Evolutionary conservation across 2,329 filamentous ascomycete species (phyloP).

Genomic region (Epichloe glyceriae): DNA sequence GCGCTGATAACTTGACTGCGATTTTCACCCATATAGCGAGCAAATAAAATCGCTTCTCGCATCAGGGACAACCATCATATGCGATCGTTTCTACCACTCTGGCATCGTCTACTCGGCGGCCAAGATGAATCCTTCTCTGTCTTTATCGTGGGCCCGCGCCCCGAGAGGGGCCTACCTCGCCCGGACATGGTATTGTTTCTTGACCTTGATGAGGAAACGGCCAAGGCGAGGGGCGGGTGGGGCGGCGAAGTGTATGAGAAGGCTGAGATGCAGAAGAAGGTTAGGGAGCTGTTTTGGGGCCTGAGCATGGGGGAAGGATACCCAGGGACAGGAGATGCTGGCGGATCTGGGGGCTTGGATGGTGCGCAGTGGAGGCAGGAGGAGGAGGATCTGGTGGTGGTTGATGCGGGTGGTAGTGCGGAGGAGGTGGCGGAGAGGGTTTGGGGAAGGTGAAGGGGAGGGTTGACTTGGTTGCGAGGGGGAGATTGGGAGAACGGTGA

Average conservation of each 20-base stretch:
- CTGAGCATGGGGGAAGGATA: constrained; percentile 33
- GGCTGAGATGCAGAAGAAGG: constrained; percentile 66
- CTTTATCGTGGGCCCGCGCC: constrained; percentile 66
- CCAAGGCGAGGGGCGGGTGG: constrained; percentile 68
- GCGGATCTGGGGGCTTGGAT: constrained; percentile 11
- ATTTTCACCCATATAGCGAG: constrained; percentile 23
- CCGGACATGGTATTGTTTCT: constrained; percentile 85
- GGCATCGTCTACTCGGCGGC: constrained; percentile 89
- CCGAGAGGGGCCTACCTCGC: constrained; percentile 74
- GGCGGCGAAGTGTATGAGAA: constrained; percentile 84
- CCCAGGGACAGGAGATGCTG: constrained; percentile 14
- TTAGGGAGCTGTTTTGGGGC: constrained; percentile 59
- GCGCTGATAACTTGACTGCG: not conserved
- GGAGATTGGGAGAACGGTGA: constrained; percentile 31
- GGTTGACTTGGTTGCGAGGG: constrained; percentile 37
- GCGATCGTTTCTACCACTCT: constrained; percentile 91
- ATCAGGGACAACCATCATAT: constrained; percentile 61
- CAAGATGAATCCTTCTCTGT: constrained; percentile 59
- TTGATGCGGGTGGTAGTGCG: constrained; percentile 39
- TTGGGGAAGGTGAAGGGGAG: constrained; percentile 37
- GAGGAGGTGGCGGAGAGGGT: constrained; percentile 45
- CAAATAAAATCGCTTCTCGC: constrained; percentile 41
- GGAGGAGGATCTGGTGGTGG: constrained; percentile 39
- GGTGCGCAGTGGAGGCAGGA: constrained; percentile 29
- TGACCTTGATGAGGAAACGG: constrained; percentile 62